Conservation (phyloP, 768 basidiomycete genomes). For the Lactifluus volemus region DNA sequence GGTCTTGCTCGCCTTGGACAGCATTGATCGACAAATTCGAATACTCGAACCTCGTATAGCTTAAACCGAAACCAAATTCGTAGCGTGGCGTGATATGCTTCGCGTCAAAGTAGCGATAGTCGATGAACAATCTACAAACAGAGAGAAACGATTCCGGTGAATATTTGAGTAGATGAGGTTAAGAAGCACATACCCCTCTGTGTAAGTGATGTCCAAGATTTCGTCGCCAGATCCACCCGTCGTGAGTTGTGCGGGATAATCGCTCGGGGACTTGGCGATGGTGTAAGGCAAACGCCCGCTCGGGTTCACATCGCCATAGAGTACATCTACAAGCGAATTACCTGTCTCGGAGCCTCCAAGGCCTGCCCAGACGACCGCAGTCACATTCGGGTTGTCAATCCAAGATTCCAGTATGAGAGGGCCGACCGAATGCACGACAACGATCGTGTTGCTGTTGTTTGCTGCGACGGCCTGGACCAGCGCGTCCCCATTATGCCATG, state of each 20-base stretch:
- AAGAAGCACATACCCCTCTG: slow-evolving; percentile 34
- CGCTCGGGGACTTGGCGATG: slow-evolving; percentile 49
- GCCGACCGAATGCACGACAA: slow-evolving; percentile 72
- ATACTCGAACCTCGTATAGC: slow-evolving; percentile 78
- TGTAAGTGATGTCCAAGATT: slow-evolving; percentile 49
- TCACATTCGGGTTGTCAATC: slow-evolving; percentile 68
- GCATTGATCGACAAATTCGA: slow-evolving; percentile 42
- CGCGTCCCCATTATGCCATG: slow-evolving; percentile 30
- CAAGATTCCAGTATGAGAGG: slow-evolving; percentile 60
- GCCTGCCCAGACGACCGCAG: slow-evolving; percentile 46
- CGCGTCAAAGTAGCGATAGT: slow-evolving; percentile 36
- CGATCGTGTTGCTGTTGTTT: slow-evolving; percentile 68
- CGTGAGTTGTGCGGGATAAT: slow-evolving; percentile 41
- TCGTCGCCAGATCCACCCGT: slow-evolving; percentile 23
- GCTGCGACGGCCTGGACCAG: slow-evolving; percentile 51
- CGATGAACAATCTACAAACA: slow-evolving; percentile 22
- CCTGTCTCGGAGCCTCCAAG: slow-evolving; percentile 56
- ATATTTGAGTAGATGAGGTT: not conserved
- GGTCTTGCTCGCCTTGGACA: slow-evolving; percentile 28
- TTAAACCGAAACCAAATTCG: slow-evolving; percentile 86
- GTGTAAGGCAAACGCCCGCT: slow-evolving; percentile 62
- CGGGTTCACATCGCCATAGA: slow-evolving; percentile 73
- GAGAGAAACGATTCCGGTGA: not conserved
- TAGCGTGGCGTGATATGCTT: slow-evolving; percentile 69
- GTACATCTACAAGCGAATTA: slow-evolving; percentile 64